Evolutionary conservation across 805 yeast genomes (phyloP), one percentile per base, ranked within the genome.

Genomic region (Cephaloascus albidus): DNA sequence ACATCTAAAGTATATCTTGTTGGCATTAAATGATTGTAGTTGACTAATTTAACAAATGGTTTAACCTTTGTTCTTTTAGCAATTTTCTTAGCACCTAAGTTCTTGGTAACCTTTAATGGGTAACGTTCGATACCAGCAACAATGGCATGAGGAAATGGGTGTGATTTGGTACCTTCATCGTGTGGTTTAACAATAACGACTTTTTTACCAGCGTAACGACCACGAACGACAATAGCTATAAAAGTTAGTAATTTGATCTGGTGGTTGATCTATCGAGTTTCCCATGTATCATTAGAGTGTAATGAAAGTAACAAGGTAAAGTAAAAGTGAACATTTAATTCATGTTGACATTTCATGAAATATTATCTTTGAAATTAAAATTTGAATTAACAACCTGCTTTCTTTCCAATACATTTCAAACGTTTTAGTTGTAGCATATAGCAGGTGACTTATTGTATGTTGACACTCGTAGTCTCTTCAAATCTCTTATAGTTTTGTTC

Each of bases 151-250:
- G 96, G 95, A 85, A 88, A 93, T 63, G 94, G 93, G 80, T 90
- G 97, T 52, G 93, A 68, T 78, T 93, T 93, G 77, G 97, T 78
- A 68, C 98, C 98, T 65, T 93, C 97, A 66, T 93, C 97, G 70
- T 85, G 94, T 58, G 96, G 93, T 75, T 86, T 88, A 68, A 93
- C 89, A 67, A 93, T 88, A 70, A 93, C 98, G 57, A 93, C 98
- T 85, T 93, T 93, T 85, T 89, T 90, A 80, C 98, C 98, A 70
- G 98, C 98, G 86, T 80, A 90, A 79, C 98, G 93, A 67, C 98
- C 98, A 74, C 97, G 90, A 73, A 89, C 95, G 71, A 93, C 89
- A 76, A 93, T 89, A 78, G 97, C 95, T 85, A 66, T 37, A 52
- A 39, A 41, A 42, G 66, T 64, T 64, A 65, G 69, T 63, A 60